Percentiles rank a stretch among this genome's conserved stretches.
phyloP scores from a whole-genome alignment of 768 basidiomycete genomes.

The Panaeolus papilionaceus region DNA sequence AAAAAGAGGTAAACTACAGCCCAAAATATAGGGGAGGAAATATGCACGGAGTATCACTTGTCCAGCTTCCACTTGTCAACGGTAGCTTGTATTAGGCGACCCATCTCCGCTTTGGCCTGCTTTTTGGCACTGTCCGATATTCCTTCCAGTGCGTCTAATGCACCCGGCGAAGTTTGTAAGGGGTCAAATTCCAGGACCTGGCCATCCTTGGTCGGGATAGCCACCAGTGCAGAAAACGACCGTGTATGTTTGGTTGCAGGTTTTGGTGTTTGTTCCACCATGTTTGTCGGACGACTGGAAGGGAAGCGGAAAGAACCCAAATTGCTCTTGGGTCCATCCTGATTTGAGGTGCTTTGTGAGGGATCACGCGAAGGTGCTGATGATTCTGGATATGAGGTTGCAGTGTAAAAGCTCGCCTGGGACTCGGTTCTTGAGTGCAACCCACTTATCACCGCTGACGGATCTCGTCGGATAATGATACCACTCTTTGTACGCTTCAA shows the following conservation, averaged over 20 bases:
- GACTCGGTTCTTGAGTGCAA: slow-evolving; percentile 57
- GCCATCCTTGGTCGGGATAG: slow-evolving; percentile 83
- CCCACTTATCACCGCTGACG: slow-evolving; percentile 41
- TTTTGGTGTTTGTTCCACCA: slow-evolving; percentile 39
- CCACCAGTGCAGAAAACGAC: slow-evolving; percentile 64
- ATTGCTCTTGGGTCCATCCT: slow-evolving; percentile 27
- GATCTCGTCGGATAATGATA: slow-evolving; percentile 67
- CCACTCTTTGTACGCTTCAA: slow-evolving; percentile 60
- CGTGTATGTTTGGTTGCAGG: slow-evolving; percentile 39
- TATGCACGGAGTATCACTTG: slow-evolving; percentile 29
- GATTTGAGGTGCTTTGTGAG: slow-evolving; percentile 39
- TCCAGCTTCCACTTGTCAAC: slow-evolving; percentile 78
- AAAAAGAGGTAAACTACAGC: slow-evolving; percentile 14
- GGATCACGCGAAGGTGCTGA: slow-evolving; percentile 51
- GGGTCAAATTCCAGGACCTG: slow-evolving; percentile 88
- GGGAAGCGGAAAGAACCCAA: slow-evolving; percentile 36
- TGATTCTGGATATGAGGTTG: slow-evolving; percentile 42
- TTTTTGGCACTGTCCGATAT: slow-evolving; percentile 86
- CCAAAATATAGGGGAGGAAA: slow-evolving; percentile 16
- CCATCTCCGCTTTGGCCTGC: slow-evolving; percentile 80
- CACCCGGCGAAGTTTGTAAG: slow-evolving; percentile 69
- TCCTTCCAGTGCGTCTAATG: slow-evolving; percentile 78
- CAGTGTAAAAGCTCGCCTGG: slow-evolving; percentile 54
- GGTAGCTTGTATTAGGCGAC: slow-evolving; percentile 70
- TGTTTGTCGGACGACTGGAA: slow-evolving; percentile 30